phyloP scores from a whole-genome alignment of 306 rosid genomes.

The Vigna radiata region DNA sequence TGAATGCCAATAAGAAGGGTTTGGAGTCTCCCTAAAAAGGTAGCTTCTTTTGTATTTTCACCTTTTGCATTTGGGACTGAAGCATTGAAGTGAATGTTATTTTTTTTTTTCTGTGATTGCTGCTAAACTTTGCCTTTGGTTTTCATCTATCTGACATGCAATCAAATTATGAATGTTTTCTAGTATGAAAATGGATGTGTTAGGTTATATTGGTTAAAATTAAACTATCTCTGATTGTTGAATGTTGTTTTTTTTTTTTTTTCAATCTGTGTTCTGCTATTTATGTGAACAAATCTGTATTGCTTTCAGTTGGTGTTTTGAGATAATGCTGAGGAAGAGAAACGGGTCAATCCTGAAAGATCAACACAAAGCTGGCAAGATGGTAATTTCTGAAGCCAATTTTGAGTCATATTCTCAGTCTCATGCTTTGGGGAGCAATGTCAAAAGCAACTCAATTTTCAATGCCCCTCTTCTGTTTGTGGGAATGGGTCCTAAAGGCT shows the following conservation, averaged over 20 bases:
- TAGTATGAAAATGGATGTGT: background rate
- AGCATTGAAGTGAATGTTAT: background rate
- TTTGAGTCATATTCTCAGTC: constrained; percentile 46
- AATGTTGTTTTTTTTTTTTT: background rate
- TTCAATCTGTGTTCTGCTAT: background rate
- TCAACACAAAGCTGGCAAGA: constrained; percentile 56
- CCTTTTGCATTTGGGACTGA: constrained; percentile 36
- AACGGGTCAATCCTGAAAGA: constrained; percentile 66
- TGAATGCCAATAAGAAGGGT: background rate
- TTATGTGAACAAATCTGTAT: background rate
- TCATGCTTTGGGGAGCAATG: constrained; percentile 52
- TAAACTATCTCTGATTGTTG: background rate
- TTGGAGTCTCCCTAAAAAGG: background rate
- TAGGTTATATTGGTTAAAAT: background rate
- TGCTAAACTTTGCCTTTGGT: constrained; percentile 15
- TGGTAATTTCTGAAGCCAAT: constrained; percentile 52
- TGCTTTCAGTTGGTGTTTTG: constrained; percentile 45
- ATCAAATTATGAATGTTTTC: constrained; percentile 24
- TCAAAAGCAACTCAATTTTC: constrained; percentile 64
- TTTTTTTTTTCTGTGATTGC: background rate
- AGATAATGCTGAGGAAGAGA: constrained; percentile 74
- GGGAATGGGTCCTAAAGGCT: constrained; percentile 64
- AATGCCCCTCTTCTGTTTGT: constrained; percentile 69
- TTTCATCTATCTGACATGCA: constrained; percentile 3
- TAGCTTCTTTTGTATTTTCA: background rate